These are phyloP conservation scores for Marasmius tenuissimus DNA, from an alignment of 1,284 basidiomycete genomes.

Conservation along the genomic window DNA sequence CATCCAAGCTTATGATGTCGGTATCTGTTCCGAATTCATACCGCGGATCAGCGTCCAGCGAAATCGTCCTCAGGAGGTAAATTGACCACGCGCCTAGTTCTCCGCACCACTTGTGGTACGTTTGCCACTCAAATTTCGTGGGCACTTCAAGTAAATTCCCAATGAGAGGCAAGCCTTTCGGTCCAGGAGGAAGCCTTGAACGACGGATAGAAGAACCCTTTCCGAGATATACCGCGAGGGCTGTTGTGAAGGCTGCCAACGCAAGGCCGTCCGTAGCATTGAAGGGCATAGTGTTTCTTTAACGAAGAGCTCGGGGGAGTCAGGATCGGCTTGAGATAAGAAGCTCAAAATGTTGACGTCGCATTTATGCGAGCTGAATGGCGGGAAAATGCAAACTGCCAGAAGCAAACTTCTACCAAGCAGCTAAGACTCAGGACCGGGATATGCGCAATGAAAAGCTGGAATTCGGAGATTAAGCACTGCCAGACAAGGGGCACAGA, in stretches of 20 bases:
- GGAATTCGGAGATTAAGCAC: too few species aligned
- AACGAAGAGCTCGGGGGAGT: too few species aligned
- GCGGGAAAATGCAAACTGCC: too few species aligned
- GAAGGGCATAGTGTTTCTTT: background rate
- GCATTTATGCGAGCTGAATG: too few species aligned
- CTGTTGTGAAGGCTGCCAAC: background rate
- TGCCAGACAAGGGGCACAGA: too few species aligned
- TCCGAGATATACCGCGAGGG: background rate
- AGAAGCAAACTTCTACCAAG: too few species aligned
- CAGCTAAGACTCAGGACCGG: too few species aligned
- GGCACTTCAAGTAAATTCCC: conserved; percentile 5
- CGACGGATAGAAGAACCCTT: background rate
- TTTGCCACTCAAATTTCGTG: background rate
- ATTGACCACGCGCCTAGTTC: background rate
- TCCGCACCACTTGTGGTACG: background rate
- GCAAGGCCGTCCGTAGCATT: background rate
- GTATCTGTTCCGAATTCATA: background rate
- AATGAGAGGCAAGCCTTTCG: background rate
- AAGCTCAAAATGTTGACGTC: too few species aligned
- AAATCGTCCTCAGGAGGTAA: background rate
- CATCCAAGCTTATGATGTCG: background rate
- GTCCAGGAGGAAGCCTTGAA: background rate
- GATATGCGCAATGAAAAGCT: too few species aligned
- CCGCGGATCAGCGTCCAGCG: background rate
- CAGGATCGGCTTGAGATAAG: too few species aligned